phyloP scores from a whole-genome alignment of 345 rosid genomes.

The Clausena lansium region DNA sequence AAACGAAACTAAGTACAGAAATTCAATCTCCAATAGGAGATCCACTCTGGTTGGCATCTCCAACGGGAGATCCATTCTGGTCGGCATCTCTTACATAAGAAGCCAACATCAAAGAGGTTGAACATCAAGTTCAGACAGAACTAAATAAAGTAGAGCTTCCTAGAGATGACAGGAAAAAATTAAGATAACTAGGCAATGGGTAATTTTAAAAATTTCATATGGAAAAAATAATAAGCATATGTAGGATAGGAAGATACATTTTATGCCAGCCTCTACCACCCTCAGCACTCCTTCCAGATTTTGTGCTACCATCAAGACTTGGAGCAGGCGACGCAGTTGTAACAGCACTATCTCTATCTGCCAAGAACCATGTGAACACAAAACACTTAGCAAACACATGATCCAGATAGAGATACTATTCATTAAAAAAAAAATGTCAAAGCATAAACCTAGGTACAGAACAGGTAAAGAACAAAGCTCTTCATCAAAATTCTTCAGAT shows the following conservation, averaged over 20 bases:
- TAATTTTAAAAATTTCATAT: not conserved
- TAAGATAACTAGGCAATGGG: not conserved
- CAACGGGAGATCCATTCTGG: not conserved
- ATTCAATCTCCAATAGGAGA: not conserved
- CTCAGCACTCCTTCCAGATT: slow-evolving; percentile 66
- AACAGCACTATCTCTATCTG: slow-evolving; percentile 65
- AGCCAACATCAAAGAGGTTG: not conserved
- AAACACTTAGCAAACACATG: not conserved
- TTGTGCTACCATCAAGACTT: slow-evolving; percentile 43
- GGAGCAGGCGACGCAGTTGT: slow-evolving; percentile 41
- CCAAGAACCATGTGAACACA: slow-evolving; percentile 6
- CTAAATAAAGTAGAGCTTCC: not conserved
- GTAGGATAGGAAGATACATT: slow-evolving; percentile 50
- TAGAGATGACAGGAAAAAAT: not conserved
- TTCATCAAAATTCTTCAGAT: slow-evolving; percentile 70
- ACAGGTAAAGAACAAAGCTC: slow-evolving; percentile 41
- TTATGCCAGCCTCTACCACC: slow-evolving; percentile 91
- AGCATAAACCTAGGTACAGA: not conserved
- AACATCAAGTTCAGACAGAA: not conserved
- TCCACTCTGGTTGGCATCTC: no score
- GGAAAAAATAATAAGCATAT: slow-evolving; percentile 11
- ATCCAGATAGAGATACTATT: not conserved
- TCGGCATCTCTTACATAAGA: not conserved
- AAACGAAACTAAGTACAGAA: not conserved
- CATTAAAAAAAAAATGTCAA: not conserved